phyloP scores from a whole-genome alignment of 2,329 filamentous ascomycete species.

The Clonostachys byssicola region DNA sequence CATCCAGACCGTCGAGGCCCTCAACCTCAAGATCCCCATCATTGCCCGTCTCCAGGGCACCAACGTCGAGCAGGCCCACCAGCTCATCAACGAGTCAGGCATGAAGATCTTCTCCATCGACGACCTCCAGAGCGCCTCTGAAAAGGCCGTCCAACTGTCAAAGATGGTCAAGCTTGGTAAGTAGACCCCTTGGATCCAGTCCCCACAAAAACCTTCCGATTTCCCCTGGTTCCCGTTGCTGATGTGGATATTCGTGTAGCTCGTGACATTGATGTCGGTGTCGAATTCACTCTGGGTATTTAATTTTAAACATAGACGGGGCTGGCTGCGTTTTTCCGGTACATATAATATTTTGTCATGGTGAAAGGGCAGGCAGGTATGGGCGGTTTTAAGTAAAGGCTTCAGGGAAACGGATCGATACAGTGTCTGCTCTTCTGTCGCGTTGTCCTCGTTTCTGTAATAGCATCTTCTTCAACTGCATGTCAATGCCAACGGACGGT shows the following conservation, averaged over 20 bases:
- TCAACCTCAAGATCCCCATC: conserved; percentile 95
- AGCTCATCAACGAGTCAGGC: conserved; percentile 92
- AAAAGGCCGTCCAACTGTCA: conserved; percentile 98
- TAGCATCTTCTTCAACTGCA: too few species aligned
- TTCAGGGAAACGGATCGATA: neutral
- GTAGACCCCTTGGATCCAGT: conserved; percentile 22
- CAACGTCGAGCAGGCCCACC: conserved; percentile 93
- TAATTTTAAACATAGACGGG: conserved; percentile 37
- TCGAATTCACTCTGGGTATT: conserved; percentile 93
- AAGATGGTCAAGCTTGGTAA: conserved; percentile 98
- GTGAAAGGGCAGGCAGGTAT: neutral
- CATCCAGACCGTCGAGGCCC: conserved; percentile 88
- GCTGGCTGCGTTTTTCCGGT: neutral
- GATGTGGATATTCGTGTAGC: conserved; percentile 98
- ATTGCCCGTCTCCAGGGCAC: conserved; percentile 97
- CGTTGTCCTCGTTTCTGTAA: too few species aligned
- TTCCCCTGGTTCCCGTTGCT: conserved; percentile 51
- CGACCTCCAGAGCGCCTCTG: conserved; percentile 92
- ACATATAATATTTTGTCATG: neutral
- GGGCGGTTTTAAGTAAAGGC: neutral
- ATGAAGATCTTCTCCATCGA: conserved; percentile 99
- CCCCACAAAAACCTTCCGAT: neutral
- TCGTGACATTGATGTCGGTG: conserved; percentile 93
- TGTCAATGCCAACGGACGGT: too few species aligned
- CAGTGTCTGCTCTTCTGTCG: too few species aligned